Conservation (phyloP, 345 rosid genomes). For the Zanthoxylum bungeanum region DNA sequence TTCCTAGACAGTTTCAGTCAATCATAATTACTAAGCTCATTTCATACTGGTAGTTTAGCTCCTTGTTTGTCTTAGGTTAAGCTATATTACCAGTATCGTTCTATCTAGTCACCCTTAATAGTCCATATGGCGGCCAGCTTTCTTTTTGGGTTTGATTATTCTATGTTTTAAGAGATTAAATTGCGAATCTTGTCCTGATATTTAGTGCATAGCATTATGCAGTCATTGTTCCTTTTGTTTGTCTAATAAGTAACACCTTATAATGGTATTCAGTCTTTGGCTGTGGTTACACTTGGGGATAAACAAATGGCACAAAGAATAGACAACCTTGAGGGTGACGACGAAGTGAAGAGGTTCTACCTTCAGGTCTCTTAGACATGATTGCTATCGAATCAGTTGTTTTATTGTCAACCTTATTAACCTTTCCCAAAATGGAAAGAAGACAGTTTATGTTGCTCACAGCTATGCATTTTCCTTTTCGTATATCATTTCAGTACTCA, state of each 20-base stretch:
- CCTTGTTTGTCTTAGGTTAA: background rate
- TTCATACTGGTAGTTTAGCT: background rate
- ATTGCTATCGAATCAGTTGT: conserved; percentile 20
- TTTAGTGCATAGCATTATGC: background rate
- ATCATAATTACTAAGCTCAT: too few species aligned
- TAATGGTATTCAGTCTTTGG: conserved; percentile 63
- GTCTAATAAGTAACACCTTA: conserved; percentile 6
- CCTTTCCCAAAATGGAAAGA: background rate
- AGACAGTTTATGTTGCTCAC: background rate
- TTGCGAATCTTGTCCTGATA: background rate
- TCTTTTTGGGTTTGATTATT: background rate
- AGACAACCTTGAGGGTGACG: conserved; percentile 78
- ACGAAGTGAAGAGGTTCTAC: conserved; percentile 92
- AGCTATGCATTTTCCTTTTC: conserved; percentile 4
- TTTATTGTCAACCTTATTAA: conserved; percentile 14
- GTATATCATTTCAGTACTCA: conserved; percentile 58
- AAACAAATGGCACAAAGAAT: conserved; percentile 94
- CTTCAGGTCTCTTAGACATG: conserved; percentile 70
- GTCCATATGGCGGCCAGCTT: background rate
- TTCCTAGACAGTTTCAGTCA: too few species aligned
- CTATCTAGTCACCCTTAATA: background rate
- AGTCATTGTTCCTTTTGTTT: conserved; percentile 9
- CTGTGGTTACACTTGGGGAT: conserved; percentile 97
- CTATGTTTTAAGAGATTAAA: background rate
- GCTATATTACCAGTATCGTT: background rate